Evolutionary conservation across 31 red algal genomes (phyloP), one percentile per base, ranked within the genome.

Genomic region (Odonthalia washingtoniensis): DNA sequence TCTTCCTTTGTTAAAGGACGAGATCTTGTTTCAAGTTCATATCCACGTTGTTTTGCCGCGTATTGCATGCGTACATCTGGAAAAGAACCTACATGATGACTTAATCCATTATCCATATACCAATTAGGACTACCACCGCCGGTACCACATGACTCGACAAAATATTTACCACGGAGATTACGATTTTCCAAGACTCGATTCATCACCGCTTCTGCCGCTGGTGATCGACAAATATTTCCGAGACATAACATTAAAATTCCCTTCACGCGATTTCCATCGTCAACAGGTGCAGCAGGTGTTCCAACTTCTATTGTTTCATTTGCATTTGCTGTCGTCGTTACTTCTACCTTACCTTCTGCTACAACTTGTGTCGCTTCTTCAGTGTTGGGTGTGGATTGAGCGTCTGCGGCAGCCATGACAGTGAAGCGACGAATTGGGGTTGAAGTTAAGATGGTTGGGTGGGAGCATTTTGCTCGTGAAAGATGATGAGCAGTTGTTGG

Each of bases 211-310:
- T 99, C 97, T 0, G 97, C 97, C 0, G 97, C 89, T 31, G 97
- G 97, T 3, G 95, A 96, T 21, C 97, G 94, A 72, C 97, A 99
- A 24, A 99, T 95, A 77, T 99, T 99, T 52, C 97, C 97, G 33
- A 96, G 83, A 45, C 97, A 99, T 5, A 99, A 78, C 85, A 95
- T 93, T 18, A 99, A 87, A 62, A 99, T 90, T 40, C 91, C 86
- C 16, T 76, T 14, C 14, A n/a, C 28, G 49, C 49, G 9, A 9
- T 21, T 57, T 57, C 49, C 49, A 57, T 57, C 49, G 9, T 57
- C 21, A 21, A 9, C 21, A 14, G 49, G 12, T 14, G 12, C 21
- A 21, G 49, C 49, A n/a, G n/a, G n/a, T 14, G 12, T 57, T 21
- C 12, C 49, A 14, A 21, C 9, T 57, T 57, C 49, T 9, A 21